Evolutionary conservation across 208 protist genomes (phyloP).

Genomic region (Porcisia deanei): DNA sequence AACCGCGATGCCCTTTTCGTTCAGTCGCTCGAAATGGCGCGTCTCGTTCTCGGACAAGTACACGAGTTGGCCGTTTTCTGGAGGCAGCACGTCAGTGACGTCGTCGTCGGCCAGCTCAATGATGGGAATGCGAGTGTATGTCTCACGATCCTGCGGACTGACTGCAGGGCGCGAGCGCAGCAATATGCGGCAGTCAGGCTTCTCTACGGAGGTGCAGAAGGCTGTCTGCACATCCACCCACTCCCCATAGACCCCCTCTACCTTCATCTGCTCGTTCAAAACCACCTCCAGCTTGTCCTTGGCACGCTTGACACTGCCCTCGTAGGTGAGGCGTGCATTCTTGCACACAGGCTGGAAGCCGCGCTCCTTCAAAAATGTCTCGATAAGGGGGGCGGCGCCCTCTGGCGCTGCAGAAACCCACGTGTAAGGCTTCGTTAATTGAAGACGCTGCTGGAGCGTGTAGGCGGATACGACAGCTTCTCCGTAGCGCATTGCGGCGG

Average conservation of each 20-base stretch:
- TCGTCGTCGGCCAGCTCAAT: conserved; percentile 82
- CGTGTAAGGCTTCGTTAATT: conserved; percentile 83
- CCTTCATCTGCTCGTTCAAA: conserved; percentile 62
- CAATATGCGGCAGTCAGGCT: conserved; percentile 70
- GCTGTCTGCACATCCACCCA: conserved; percentile 85
- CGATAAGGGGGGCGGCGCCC: conserved; percentile 38
- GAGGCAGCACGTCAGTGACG: conserved; percentile 77
- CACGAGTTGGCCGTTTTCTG: conserved; percentile 87
- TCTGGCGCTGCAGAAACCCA: conserved; percentile 75
- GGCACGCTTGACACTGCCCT: conserved; percentile 75
- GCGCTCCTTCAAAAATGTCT: conserved; percentile 56
- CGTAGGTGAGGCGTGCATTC: conserved; percentile 55
- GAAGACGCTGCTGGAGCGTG: conserved; percentile 89
- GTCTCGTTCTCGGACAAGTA: conserved; percentile 90
- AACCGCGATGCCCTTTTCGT: conserved; percentile 61
- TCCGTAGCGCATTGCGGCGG: conserved; percentile 35
- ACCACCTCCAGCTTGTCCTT: conserved; percentile 69
- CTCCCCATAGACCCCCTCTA: conserved; percentile 59
- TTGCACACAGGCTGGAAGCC: conserved; percentile 55
- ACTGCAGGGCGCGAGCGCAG: conserved; percentile 76
- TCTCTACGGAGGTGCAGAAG: conserved; percentile 62
- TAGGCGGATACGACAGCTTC: conserved; percentile 81
- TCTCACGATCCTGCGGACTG: conserved; percentile 61
- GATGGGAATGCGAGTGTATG: conserved; percentile 47
- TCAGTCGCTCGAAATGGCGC: conserved; percentile 68